Percentiles rank a stretch among this genome's conserved stretches.
Evolutionary conservation across 2,329 filamentous ascomycete genomes (phyloP).

Genomic region (Talaromyces sp.): DNA sequence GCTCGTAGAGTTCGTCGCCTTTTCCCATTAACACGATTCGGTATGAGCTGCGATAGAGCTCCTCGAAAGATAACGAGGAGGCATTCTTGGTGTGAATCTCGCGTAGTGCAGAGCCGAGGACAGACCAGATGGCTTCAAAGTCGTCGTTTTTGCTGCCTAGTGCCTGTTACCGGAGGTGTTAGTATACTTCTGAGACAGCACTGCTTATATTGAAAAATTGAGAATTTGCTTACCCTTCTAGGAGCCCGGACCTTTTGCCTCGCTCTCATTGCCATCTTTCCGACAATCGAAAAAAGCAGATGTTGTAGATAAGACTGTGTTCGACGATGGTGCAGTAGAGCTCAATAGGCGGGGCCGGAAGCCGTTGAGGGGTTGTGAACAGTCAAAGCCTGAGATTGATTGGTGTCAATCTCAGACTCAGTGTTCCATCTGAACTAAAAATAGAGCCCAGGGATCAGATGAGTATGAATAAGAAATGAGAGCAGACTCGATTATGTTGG

Average conservation of each 20-base stretch:
- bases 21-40: slow-evolving; percentile 89
- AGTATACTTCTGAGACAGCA: background rate
- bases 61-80: slow-evolving; percentile 86
- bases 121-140: slow-evolving; percentile 81
- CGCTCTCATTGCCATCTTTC: slow-evolving; percentile 53
- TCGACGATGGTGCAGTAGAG: background rate
- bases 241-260: slow-evolving; percentile 65
- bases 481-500: background rate
- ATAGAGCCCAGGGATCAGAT: background rate
- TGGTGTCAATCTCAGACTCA: slow-evolving; percentile 4
- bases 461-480: background rate
- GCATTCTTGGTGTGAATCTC: slow-evolving; percentile 94
- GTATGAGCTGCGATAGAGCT: slow-evolving; percentile 90
- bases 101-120: slow-evolving; percentile 69
- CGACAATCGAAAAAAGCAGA: background rate
- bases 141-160: slow-evolving; percentile 61
- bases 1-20: slow-evolving; percentile 74
- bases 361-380: background rate
- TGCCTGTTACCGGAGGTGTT: slow-evolving; percentile 43
- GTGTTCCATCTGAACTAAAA: slow-evolving; percentile 1
- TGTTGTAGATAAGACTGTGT: background rate
- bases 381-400: slow-evolving; percentile 15
- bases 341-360: slow-evolving; percentile 13
- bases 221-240: slow-evolving; percentile 54
- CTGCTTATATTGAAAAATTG: background rate